phyloP scores from a whole-genome alignment of 2,329 filamentous ascomycete species.

The Neofusicoccum parvum region DNA sequence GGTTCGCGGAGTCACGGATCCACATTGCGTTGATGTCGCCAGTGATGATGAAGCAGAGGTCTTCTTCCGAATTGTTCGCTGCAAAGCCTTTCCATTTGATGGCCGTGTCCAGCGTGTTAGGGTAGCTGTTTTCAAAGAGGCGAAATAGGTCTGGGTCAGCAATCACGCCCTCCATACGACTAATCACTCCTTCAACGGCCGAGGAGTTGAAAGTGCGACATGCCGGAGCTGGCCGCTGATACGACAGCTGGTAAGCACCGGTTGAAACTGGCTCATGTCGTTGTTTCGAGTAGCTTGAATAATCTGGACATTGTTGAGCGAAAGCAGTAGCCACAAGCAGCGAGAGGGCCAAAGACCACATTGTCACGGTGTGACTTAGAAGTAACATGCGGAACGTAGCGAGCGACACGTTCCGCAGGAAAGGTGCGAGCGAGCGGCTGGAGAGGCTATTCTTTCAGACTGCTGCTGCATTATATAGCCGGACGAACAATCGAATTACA shows the following conservation, averaged over 20 bases:
- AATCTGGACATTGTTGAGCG: constrained; percentile 44
- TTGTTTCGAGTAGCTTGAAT: constrained; percentile 43
- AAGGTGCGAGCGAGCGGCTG: not conserved
- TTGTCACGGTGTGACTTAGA: not conserved
- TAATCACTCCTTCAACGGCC: constrained; percentile 43
- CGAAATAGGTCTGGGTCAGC: constrained; percentile 63
- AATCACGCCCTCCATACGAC: constrained; percentile 41
- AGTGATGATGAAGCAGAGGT: constrained; percentile 63
- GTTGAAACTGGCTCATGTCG: constrained; percentile 47
- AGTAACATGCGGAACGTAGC: not conserved
- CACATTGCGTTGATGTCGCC: constrained; percentile 62
- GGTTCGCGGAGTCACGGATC: constrained; percentile 62
- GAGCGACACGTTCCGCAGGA: not conserved
- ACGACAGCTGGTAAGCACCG: constrained; percentile 48
- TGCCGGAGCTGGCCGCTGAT: constrained; percentile 44
- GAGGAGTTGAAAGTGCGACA: constrained; percentile 52
- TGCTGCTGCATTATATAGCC: not conserved
- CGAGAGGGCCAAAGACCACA: not conserved
- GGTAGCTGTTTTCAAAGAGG: constrained; percentile 72
- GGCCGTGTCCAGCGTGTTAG: constrained; percentile 75
- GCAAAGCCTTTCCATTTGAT: constrained; percentile 68
- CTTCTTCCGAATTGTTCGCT: constrained; percentile 60
- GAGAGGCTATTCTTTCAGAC: not conserved
- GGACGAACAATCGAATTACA: not conserved
- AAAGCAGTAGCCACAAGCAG: not conserved